Percentiles rank a stretch among this genome's conserved stretches.
phyloP scores from a whole-genome alignment of 306 rosid species.

The Pterocarpus santalinus region DNA sequence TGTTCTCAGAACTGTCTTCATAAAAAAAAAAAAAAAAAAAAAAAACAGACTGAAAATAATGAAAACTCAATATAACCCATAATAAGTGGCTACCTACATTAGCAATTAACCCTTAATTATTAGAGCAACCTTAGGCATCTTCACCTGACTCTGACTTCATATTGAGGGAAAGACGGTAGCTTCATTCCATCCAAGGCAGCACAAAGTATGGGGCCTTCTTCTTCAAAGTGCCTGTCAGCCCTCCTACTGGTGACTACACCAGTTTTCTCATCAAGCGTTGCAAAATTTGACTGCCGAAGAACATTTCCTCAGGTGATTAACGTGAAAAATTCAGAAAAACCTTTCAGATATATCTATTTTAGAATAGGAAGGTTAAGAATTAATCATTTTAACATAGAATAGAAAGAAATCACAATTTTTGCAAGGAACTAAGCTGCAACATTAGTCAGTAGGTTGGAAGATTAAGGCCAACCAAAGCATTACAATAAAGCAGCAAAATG shows the following conservation, averaged over 20 bases:
- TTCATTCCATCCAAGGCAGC: slow-evolving; percentile 91
- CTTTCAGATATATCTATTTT: not conserved
- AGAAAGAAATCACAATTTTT: slow-evolving; percentile 17
- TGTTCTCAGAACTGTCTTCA: slow-evolving; percentile 11
- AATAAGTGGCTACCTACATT: slow-evolving; percentile 35
- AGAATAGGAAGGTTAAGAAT: slow-evolving; percentile 17
- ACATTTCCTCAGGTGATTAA: slow-evolving; percentile 30
- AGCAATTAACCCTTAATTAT: slow-evolving; percentile 38
- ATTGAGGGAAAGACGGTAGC: slow-evolving; percentile 88
- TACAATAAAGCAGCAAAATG: slow-evolving; percentile 1
- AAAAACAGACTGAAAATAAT: slow-evolving; percentile 9
- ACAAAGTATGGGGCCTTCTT: slow-evolving; percentile 94
- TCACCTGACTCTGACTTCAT: slow-evolving; percentile 97
- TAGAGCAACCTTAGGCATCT: slow-evolving; percentile 48
- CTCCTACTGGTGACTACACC: slow-evolving; percentile 87
- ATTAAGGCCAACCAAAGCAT: slow-evolving; percentile 4
- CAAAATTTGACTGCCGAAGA: slow-evolving; percentile 84
- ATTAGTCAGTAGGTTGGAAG: not conserved
- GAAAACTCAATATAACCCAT: slow-evolving; percentile 26
- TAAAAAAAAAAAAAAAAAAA: not conserved
- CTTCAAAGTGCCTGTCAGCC: slow-evolving; percentile 97
- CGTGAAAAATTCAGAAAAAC: slow-evolving; percentile 28
- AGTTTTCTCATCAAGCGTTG: slow-evolving; percentile 86
- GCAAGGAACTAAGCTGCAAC: not conserved
- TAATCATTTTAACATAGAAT: slow-evolving; percentile 15